phyloP scores from a whole-genome alignment of 2,329 filamentous ascomycete genomes.

The Plectosphaerella plurivora region DNA sequence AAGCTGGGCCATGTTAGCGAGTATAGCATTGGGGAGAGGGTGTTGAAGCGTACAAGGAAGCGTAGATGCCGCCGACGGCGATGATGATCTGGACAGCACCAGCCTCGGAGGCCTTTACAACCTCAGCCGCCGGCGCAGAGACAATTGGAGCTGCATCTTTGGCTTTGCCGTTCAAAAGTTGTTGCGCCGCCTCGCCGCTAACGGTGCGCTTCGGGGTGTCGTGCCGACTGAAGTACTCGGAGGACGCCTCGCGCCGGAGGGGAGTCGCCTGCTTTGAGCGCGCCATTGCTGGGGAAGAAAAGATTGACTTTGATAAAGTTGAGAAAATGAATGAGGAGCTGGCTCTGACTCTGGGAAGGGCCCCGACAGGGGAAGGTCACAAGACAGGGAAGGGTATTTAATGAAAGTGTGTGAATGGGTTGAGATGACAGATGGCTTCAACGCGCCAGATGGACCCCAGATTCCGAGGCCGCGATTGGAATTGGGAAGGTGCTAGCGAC shows the following conservation, averaged over 20 bases:
- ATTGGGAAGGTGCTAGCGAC: neutral
- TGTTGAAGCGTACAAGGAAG: conserved; percentile 70
- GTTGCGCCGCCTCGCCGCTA: conserved; percentile 25
- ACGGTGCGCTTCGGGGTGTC: conserved; percentile 28
- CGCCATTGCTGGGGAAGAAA: conserved; percentile 48
- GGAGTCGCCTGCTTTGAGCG: conserved; percentile 65
- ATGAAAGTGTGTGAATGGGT: neutral
- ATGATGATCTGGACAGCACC: conserved; percentile 73
- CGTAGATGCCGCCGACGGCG: conserved; percentile 93
- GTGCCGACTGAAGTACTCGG: conserved; percentile 56
- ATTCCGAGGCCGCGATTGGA: neutral
- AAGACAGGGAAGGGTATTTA: neutral
- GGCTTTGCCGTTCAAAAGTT: conserved; percentile 24
- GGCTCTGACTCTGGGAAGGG: neutral
- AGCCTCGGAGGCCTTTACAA: conserved; percentile 34
- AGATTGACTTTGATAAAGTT: neutral
- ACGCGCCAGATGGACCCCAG: neutral
- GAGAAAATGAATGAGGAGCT: neutral
- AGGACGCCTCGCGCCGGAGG: conserved; percentile 61
- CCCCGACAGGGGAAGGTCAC: neutral
- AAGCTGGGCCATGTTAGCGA: conserved; percentile 48
- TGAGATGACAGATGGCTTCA: conserved; percentile 5
- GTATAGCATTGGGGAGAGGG: neutral
- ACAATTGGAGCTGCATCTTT: conserved; percentile 13
- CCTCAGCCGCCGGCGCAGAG: conserved; percentile 14